Evolutionary conservation across 352 stramenopile species (phyloP).

Genomic region (Globisporangium iwayamae): DNA sequence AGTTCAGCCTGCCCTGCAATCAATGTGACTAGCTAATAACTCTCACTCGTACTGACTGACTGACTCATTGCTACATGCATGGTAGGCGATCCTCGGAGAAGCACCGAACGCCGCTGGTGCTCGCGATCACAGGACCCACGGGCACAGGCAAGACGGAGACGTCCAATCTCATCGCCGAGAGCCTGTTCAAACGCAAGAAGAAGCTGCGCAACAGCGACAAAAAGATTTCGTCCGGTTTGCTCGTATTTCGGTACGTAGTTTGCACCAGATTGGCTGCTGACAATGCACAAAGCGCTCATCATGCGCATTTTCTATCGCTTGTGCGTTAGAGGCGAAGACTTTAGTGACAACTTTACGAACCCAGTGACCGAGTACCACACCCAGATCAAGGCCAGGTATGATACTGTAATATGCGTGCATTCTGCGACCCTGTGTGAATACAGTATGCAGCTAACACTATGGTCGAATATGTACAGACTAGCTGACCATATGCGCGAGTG

Average conservation of each 20-base stretch:
- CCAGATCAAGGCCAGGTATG: conserved; percentile 76
- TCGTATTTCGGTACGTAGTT: conserved; percentile 24
- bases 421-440: no score
- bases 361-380: conserved; percentile 80
- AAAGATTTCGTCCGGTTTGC: conserved; percentile 52
- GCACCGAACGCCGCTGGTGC: conserved; percentile 70
- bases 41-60: conserved; percentile 8
- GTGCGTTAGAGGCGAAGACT: conserved; percentile 68
- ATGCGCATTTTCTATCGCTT: neutral
- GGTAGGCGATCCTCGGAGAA: conserved; percentile 43
- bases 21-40: neutral
- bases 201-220: conserved; percentile 74
- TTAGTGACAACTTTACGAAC: conserved; percentile 81
- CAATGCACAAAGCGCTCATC: neutral
- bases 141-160: conserved; percentile 91
- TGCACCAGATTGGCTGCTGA: neutral
- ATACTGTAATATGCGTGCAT: no score
- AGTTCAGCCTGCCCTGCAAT: conserved; percentile 1
- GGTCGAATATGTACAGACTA: conserved; percentile 33
- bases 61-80: neutral
- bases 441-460: neutral
- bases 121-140: conserved; percentile 87
- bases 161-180: conserved; percentile 78
- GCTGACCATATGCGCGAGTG: conserved; percentile 78
- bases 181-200: conserved; percentile 76